Evolutionary conservation across 352 stramenopile species (phyloP), one percentile per base, ranked within the genome.

Genomic region (Globisporangium alternatum): DNA sequence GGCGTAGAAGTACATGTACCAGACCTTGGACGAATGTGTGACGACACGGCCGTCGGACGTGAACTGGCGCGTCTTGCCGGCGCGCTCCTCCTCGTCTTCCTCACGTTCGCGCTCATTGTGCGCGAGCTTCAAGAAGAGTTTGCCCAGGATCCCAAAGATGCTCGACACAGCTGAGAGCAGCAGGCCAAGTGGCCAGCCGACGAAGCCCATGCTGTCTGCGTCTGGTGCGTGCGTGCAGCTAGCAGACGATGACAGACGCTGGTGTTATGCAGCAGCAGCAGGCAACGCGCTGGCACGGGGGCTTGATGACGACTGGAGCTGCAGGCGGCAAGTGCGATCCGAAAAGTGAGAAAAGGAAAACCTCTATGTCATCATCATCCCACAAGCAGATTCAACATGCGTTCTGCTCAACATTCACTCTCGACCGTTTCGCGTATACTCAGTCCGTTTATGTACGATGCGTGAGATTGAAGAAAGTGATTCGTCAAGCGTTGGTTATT

Each of bases 121-220:
- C 58, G 81, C 81, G 54, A 94, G 70, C 66, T 94, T 94, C 61
- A 94, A 75, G 55, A 94, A 75, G 28, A 94, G 70, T 53, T 94
- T 94, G 31, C 85, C 85, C 8, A 89, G 68, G 66, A 92, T 91
- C 39, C 85, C 85, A 56, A 91, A 89, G 70, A 92, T 73, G 60
- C 83, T 92, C 28, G 86, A 88, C 56, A 91, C 71, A 41, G 80
- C 82, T 33, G 78, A 90, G 30, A 94, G 80, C 49, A 90, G 68
- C 25, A 94, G 78, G 17, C 86, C 86, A 15, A 94, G 68, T 47
- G 82, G 83, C 86, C 86, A 94, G 30, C 81, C 85, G n/a, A 90
- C 58, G 45, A 91, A 75, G 17, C 64, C 71, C 65, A 81, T 80
- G 25, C 22, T 54, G 22, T 30, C n/a, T 51, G 47, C 25, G 45